Percentiles rank a stretch among this genome's conserved stretches.
Evolutionary conservation across 2,329 filamentous ascomycete species (phyloP).

Genomic region (Calonectria montana): DNA sequence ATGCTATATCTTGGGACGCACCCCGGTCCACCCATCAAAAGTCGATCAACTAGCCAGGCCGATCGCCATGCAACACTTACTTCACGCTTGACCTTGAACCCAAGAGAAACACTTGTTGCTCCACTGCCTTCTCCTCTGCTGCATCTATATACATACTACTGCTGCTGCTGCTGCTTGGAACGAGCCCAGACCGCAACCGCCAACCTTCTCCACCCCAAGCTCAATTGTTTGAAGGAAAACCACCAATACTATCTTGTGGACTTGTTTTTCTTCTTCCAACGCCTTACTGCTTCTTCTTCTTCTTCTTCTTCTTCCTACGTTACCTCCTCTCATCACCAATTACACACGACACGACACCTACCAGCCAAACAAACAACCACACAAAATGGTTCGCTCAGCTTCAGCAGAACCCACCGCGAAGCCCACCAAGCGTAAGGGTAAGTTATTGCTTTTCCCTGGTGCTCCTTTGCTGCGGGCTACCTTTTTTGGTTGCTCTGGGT

Average conservation of each 20-base stretch:
- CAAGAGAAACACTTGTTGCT: slow-evolving; percentile 29
- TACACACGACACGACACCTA: not conserved
- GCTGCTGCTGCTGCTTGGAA: slow-evolving; percentile 21
- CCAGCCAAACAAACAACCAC: slow-evolving; percentile 19
- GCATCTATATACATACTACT: slow-evolving; percentile 38
- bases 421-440: slow-evolving; percentile 60
- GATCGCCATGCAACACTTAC: slow-evolving; percentile 45
- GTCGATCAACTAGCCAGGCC: slow-evolving; percentile 41
- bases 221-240: not conserved
- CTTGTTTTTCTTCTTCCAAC: not conserved
- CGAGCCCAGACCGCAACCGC: slow-evolving; percentile 15
- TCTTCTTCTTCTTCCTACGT: not conserved
- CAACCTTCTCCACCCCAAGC: not conserved
- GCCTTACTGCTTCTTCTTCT: not conserved
- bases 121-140: slow-evolving; percentile 29
- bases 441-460: slow-evolving; percentile 30
- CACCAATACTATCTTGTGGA: not conserved
- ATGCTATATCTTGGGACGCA: slow-evolving; percentile 29
- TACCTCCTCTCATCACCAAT: not conserved
- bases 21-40: slow-evolving; percentile 24
- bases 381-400: slow-evolving; percentile 54
- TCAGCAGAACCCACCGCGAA: slow-evolving; percentile 57
- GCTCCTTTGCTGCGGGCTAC: not conserved
- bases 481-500: not conserved
- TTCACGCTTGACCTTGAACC: slow-evolving; percentile 28